Base-by-base conservation (phyloP, 371 early-diverging fungal species). In the Mucor sp. region DNA sequence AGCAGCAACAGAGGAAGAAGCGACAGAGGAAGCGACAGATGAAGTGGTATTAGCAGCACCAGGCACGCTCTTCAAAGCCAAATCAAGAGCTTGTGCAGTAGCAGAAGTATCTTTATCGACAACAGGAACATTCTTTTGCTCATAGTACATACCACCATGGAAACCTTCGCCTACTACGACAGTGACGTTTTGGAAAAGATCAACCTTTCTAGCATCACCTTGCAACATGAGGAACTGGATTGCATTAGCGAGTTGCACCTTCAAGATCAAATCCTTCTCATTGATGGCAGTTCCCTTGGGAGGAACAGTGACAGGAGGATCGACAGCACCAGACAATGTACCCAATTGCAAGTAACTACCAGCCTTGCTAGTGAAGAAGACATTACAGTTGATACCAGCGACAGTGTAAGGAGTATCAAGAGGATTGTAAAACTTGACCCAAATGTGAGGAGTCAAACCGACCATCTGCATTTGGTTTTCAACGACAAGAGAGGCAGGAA, bases 341-440 rank as follows among this genome's bases (percentile, higher is more conserved):
- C 77, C 78, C 17, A 80, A 56, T 17, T 68, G 50, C 41, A 61
- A 60, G 32, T 62, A 66, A 3, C 6, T 8, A 21, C 63, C 64
- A 12, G 19, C 17, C 0, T 25, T 50, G 33, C 27, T 32, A 30
- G 57, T 63, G 12, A 62, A 67, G 41, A 28, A 60, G 37, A 50
- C 44, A 8, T 47, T 19, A 11, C 27, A 23, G 30, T 41, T 37
- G 19, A 79, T 61, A 19, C 25, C 62, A 62, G 79, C 77, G 27
- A 68, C 67, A 63, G 82, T 74, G 39, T 77, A 75, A 25, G 67
- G 68, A 5, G 84, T 76, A 48, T 84, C 79, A 60, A 85, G 75
- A 41, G 83, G 83, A 56, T 85, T 85, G 50, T 76, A 67, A 65
- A 85, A 70, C 62, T 74, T 78, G 67, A 84, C 79, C 37, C 62